Percentiles rank a stretch among this genome's conserved stretches.
Conservation (phyloP, 1,139 yeast species). For the Pichia sp. region DNA sequence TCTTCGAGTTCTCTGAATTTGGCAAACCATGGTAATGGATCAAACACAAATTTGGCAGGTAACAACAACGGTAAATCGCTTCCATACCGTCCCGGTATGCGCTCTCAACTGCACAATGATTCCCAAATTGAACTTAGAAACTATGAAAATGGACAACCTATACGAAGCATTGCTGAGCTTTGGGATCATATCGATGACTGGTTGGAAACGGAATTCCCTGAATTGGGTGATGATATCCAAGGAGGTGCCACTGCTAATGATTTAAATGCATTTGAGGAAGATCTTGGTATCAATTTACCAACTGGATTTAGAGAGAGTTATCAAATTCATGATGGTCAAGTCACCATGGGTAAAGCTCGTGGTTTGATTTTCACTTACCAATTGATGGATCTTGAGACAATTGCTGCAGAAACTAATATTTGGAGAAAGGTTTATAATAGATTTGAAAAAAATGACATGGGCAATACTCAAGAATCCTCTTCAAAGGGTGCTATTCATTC, state of each 20-base stretch:
- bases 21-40: background rate
- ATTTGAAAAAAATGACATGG: constrained; percentile 11
- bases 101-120: constrained; percentile 34
- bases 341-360: constrained; percentile 51
- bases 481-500: too few relatives aligned
- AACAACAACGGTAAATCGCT: constrained; percentile 19
- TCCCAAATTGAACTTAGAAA: constrained; percentile 40
- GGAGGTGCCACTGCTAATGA: constrained; percentile 71
- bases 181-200: constrained; percentile 72
- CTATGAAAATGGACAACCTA: constrained; percentile 50
- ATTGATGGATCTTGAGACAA: constrained; percentile 62
- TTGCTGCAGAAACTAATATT: constrained; percentile 60
- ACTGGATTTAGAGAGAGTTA: constrained; percentile 69
- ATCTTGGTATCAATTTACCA: constrained; percentile 60
- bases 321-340: constrained; percentile 77
- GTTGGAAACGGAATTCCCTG: constrained; percentile 76
- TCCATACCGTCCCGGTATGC: constrained; percentile 34
- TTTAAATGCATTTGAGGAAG: constrained; percentile 69
- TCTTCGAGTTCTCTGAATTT: constrained; percentile 18
- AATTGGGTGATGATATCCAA: constrained; percentile 63
- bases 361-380: constrained; percentile 70
- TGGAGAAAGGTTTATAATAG: constrained; percentile 52
- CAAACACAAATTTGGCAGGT: background rate
- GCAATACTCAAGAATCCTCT: background rate
- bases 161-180: constrained; percentile 63